A percentile compares a stretch with the other conserved stretches of the same genome.
These are phyloP conservation scores for Macrophomina pseudophaseolina DNA, from an alignment of 2,329 filamentous ascomycete genomes.

Conservation along the genomic window DNA sequence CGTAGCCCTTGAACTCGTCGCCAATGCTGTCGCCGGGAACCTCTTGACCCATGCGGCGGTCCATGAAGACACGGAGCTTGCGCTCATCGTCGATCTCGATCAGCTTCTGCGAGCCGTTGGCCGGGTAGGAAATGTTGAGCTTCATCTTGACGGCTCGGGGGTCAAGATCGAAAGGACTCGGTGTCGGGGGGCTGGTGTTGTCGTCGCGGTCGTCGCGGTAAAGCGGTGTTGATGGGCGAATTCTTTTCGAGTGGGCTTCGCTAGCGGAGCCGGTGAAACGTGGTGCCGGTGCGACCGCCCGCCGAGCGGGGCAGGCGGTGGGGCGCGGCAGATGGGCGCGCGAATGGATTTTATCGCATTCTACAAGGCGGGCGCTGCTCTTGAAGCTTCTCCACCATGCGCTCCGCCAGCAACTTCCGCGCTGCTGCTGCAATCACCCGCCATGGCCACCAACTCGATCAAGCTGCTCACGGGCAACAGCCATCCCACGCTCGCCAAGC, in stretches of 20 bases:
- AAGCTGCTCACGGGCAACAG: slow-evolving; percentile 78
- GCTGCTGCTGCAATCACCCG: slow-evolving; percentile 15
- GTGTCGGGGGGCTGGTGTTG: slow-evolving; percentile 18
- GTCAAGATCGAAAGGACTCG: slow-evolving; percentile 26
- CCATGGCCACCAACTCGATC: slow-evolving; percentile 74
- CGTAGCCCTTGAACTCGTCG: slow-evolving; percentile 99
- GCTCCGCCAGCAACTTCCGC: slow-evolving; percentile 19
- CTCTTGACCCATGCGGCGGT: slow-evolving; percentile 95
- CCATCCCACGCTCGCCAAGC: slow-evolving; percentile 72
- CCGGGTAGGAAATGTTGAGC: slow-evolving; percentile 85
- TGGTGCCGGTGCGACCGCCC: slow-evolving; percentile 7
- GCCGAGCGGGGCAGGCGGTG: slow-evolving; percentile 5
- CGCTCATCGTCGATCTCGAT: slow-evolving; percentile 99
- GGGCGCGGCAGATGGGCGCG: slow-evolving; percentile 11
- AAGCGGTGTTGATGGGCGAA: slow-evolving; percentile 14
- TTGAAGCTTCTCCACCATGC: slow-evolving; percentile 22
- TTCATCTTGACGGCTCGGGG: slow-evolving; percentile 62
- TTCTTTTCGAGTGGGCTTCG: slow-evolving; percentile 25
- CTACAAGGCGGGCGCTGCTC: slow-evolving; percentile 8
- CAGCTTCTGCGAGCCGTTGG: slow-evolving; percentile 99
- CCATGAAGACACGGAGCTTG: slow-evolving; percentile 98
- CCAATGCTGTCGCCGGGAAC: slow-evolving; percentile 93
- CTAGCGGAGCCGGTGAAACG: slow-evolving; percentile 25
- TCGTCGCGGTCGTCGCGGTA: slow-evolving; percentile 27
- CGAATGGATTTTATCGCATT: slow-evolving; percentile 24